Conservation (phyloP, 1,284 basidiomycete species). For the Meripilus lineatus region DNA sequence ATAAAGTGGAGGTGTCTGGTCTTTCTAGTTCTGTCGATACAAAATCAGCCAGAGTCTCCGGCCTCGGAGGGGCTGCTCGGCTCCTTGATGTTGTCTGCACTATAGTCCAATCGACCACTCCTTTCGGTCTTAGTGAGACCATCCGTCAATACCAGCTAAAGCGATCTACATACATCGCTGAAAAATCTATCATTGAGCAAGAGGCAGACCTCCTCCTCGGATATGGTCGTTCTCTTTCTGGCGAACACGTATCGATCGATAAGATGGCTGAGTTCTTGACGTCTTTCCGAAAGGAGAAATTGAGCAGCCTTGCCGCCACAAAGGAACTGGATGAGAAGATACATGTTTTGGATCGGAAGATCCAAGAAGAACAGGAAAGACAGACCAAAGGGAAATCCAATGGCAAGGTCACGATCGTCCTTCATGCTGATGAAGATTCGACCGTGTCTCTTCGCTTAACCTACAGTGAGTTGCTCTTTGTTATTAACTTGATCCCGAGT, state of each 20-base stretch:
- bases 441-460: constrained; percentile 27
- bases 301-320: constrained; percentile 29
- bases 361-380: constrained; percentile 29
- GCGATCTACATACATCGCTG: constrained; percentile 15
- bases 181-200: constrained; percentile 34
- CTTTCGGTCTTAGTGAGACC: neutral
- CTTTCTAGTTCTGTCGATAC: constrained; percentile 44
- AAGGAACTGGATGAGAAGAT: constrained; percentile 37
- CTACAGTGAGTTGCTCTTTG: constrained; percentile 39
- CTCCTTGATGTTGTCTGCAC: constrained; percentile 47
- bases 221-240: constrained; percentile 40
- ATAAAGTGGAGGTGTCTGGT: constrained; percentile 40
- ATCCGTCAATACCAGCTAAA: too few species aligned
- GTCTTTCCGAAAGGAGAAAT: constrained; percentile 35
- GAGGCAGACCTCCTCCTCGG: constrained; percentile 36
- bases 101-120: constrained; percentile 18
- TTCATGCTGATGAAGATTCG: constrained; percentile 31
- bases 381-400: constrained; percentile 31
- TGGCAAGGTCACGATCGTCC: constrained; percentile 33
- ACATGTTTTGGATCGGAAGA: constrained; percentile 34
- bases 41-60: constrained; percentile 44
- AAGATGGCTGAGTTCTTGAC: constrained; percentile 38
- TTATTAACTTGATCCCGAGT: neutral
- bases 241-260: constrained; percentile 36
- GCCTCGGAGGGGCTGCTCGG: constrained; percentile 36